Evolutionary conservation across 2,329 filamentous ascomycete species (phyloP), one percentile per base, ranked within the genome.

Genomic region (Phialophora tarda): DNA sequence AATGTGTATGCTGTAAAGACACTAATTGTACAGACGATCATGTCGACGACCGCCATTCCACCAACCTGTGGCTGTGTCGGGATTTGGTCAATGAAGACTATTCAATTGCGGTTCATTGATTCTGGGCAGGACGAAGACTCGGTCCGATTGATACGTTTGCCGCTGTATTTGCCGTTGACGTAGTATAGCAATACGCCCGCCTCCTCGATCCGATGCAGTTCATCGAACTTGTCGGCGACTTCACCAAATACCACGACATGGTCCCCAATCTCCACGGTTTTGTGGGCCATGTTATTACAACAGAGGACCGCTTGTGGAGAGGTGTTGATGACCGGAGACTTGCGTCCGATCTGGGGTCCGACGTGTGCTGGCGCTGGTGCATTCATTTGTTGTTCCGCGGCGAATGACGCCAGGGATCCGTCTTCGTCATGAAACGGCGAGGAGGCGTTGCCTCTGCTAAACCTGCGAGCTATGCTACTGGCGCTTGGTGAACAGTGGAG

Each of bases 241-340:
- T 77, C 74, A n/a, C 81, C 82, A 59, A 84, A 77, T 0, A 81
- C 75, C 24, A 85, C 77, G 34, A 62, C 26, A 28, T 62, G 82
- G 68, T 85, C 82, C 3, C 75, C 80, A 47, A 84, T 77, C 7
- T 72, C 63, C 5, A 83, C 66, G 34, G 75, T 75, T 55, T 77
- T 77, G 0, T 79, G 75, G 3, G 73, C 67, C n/a, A 78, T n/a
- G 38, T 47, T 56, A 30, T 51, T 23, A 53, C 71, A 70, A n/a
- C 80, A n/a, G 17, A 75, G 66, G 41, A 41, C 28, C 11, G 63
- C 44, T 24, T 47, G 55, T 17, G 30, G 32, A 58, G n/a, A 24
- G 24, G 30, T 48, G 24, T 17, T 38, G 34, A 34, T 30, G 41
- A 26, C n/a, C 34, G 14, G 60, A 26, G 34, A 28, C 26, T 51